A percentile compares a stretch with the other conserved stretches of the same genome.
Conservation (phyloP, 2,329 filamentous ascomycete genomes). For the Magnaporthiopsis rhizophila region DNA sequence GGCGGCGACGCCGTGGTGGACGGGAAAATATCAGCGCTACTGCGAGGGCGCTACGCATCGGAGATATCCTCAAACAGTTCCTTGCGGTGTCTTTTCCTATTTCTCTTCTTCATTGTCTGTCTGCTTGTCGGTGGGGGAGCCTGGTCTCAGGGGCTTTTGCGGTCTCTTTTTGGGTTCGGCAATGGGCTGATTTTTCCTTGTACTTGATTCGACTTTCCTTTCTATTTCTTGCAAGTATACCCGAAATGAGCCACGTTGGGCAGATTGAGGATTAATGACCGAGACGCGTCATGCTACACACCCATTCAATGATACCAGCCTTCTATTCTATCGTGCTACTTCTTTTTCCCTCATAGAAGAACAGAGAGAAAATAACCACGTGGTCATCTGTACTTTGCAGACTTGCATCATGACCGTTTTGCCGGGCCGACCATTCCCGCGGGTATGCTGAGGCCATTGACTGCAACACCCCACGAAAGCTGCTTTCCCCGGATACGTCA, state of each 20-base stretch:
- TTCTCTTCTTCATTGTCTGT: not conserved
- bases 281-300: not conserved
- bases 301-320: not conserved
- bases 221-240: not conserved
- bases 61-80: not conserved
- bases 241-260: not conserved
- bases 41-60: not conserved
- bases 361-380: not conserved
- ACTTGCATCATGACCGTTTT: not conserved
- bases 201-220: too few relatives aligned
- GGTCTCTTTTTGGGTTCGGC: not conserved
- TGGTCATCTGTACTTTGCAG: not conserved
- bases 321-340: not conserved
- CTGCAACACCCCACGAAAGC: not conserved
- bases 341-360: not conserved
- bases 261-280: not conserved
- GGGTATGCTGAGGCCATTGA: not conserved
- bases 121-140: not conserved
- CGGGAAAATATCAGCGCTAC: not conserved
- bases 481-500: not conserved
- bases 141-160: not conserved
- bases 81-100: not conserved
- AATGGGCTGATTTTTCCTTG: conserved; percentile 1
- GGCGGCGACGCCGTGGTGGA: too few relatives aligned
- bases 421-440: not conserved